Evolutionary conservation across 192 early-diverging fungal species (phyloP).

Genomic region (Podochytrium sp.): DNA sequence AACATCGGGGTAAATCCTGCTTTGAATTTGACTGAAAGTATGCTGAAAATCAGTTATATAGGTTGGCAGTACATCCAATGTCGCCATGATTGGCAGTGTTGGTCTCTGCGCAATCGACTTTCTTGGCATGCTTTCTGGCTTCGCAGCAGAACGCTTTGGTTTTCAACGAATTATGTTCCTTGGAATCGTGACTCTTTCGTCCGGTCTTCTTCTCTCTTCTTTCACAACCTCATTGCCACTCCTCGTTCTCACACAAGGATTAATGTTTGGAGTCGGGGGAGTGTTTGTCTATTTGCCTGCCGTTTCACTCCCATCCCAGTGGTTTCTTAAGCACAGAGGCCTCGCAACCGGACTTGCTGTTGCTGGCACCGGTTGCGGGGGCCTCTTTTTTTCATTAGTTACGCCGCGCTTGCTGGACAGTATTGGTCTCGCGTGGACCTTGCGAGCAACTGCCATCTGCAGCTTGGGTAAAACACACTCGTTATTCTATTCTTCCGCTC

Average conservation of each 20-base stretch:
- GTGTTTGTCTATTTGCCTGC: constrained; percentile 68
- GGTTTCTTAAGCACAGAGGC: constrained; percentile 67
- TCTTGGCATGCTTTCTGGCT: constrained; percentile 10
- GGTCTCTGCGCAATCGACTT: not conserved
- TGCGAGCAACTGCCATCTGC: constrained; percentile 67
- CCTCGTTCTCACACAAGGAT: constrained; percentile 41
- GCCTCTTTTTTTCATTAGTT: constrained; percentile 66
- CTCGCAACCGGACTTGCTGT: constrained; percentile 76
- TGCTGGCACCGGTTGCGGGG: constrained; percentile 71
- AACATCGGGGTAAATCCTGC: not conserved
- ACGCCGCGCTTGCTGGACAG: constrained; percentile 60
- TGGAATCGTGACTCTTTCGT: constrained; percentile 53
- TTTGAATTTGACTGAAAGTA: too few relatives aligned
- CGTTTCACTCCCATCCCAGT: constrained; percentile 68
- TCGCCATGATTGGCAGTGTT: constrained; percentile 19
- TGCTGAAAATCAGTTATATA: too few relatives aligned
- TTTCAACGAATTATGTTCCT: constrained; percentile 48
- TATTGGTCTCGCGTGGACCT: constrained; percentile 68
- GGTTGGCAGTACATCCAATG: constrained; percentile 2
- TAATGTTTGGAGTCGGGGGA: constrained; percentile 74
- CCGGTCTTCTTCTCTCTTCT: not conserved
- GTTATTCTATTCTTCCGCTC: not conserved
- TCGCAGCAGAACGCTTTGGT: constrained; percentile 51
- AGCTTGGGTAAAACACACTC: constrained; percentile 9
- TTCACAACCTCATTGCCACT: constrained; percentile 20